Conservation (phyloP, 2,329 filamentous ascomycete genomes). For the Aspergillus awamori region DNA sequence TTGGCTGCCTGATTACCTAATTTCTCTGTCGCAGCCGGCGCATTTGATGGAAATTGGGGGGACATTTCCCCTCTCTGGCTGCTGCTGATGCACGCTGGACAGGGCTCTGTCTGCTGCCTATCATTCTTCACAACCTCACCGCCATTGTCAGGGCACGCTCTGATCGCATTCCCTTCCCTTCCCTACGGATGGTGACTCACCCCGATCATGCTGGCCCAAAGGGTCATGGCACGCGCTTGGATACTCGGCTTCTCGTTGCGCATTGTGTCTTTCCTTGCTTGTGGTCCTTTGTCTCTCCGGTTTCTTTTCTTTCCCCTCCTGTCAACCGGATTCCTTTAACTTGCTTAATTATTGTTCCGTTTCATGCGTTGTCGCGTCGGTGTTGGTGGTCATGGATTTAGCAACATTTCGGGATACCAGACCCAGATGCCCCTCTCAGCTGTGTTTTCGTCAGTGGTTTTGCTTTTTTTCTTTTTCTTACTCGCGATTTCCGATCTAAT, state of each 20-base stretch:
- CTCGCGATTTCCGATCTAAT: not conserved
- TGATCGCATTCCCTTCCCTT: not conserved
- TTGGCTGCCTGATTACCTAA: conserved; percentile 24
- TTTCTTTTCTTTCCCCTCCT: conserved; percentile 9
- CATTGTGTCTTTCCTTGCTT: conserved; percentile 5
- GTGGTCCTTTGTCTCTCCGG: not conserved
- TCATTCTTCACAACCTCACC: conserved; percentile 21
- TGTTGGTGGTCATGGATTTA: conserved; percentile 5
- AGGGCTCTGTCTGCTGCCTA: conserved; percentile 19
- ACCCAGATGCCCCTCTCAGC: not conserved
- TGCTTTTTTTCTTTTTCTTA: conserved; percentile 6
- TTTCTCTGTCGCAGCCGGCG: conserved; percentile 26
- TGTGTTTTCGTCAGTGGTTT: not conserved
- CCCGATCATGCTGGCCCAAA: conserved; percentile 10
- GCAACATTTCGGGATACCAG: conserved; percentile 19
- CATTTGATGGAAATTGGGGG: conserved; percentile 15
- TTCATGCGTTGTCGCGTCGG: conserved; percentile 20
- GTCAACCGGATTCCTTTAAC: not conserved
- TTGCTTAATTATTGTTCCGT: conserved; percentile 10
- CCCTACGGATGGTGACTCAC: conserved; percentile 4
- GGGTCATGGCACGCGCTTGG: conserved; percentile 12
- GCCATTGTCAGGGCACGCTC: conserved; percentile 19
- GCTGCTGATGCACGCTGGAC: conserved; percentile 14
- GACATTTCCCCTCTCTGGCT: not conserved
- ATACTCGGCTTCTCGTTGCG: conserved; percentile 8